Percentiles rank a stretch among this genome's conserved stretches.
phyloP scores from a whole-genome alignment of 2,329 filamentous ascomycete genomes.

The Xylaria sp. region DNA sequence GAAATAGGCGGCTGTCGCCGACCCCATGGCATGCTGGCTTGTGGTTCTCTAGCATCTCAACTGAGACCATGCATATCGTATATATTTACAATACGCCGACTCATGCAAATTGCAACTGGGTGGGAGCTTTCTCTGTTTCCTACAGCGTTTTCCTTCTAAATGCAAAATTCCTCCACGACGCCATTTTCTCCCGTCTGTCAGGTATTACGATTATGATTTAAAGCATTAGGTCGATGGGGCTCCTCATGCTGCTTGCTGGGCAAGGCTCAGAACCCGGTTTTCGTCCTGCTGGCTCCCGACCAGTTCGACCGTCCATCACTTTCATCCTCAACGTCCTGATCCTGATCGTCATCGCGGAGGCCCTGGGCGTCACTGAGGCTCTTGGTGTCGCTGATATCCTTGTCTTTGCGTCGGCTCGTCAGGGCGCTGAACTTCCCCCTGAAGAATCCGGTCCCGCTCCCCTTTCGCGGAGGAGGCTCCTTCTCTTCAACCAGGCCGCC shows the following conservation, averaged over 20 bases:
- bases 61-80: too few relatives aligned
- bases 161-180: not conserved
- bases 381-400: slow-evolving; percentile 22
- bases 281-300: not conserved
- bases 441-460: slow-evolving; percentile 38
- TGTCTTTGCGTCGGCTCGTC: slow-evolving; percentile 32
- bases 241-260: too few relatives aligned
- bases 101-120: too few relatives aligned
- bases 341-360: slow-evolving; percentile 22
- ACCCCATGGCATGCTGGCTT: not conserved
- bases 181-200: not conserved
- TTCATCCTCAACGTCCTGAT: slow-evolving; percentile 14
- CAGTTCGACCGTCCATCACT: not conserved
- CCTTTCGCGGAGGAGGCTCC: slow-evolving; percentile 32
- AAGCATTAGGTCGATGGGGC: too few relatives aligned
- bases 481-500: slow-evolving; percentile 11
- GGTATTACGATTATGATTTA: not conserved
- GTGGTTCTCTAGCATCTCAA: not conserved
- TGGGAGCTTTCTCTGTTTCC: not conserved
- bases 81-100: not conserved
- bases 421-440: slow-evolving; percentile 42
- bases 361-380: not conserved
- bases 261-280: not conserved
- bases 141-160: not conserved
- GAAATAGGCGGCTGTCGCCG: too few relatives aligned